Conservation (phyloP, 2,329 filamentous ascomycete genomes). For the Herpotrichia juniperi region DNA sequence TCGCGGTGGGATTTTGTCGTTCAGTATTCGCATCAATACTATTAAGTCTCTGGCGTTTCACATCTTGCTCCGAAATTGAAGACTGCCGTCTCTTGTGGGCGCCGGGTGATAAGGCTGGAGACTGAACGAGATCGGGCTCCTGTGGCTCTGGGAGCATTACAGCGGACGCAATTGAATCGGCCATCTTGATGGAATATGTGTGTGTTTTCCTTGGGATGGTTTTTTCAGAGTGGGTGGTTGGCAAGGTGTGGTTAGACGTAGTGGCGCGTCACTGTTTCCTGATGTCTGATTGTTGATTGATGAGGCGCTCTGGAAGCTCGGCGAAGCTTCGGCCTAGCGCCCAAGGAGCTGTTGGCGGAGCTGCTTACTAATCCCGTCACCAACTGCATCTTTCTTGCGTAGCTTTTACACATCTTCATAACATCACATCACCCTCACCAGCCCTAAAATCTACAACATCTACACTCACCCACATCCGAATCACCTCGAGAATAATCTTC, state of each 20-base stretch:
- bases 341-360: slow-evolving; percentile 1
- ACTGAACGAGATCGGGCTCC: slow-evolving; percentile 32
- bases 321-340: neutral
- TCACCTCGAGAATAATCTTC: too few species aligned
- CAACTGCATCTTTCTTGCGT: neutral
- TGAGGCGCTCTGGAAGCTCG: neutral
- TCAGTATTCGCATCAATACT: slow-evolving; percentile 32
- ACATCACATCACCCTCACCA: neutral
- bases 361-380: neutral
- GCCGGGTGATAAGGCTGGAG: slow-evolving; percentile 33
- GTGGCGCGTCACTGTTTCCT: slow-evolving; percentile 4
- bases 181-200: slow-evolving; percentile 23
- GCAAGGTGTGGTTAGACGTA: neutral
- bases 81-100: slow-evolving; percentile 60
- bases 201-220: neutral
- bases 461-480: too few species aligned
- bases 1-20: slow-evolving; percentile 27
- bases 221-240: neutral
- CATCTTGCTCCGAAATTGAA: slow-evolving; percentile 55
- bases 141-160: slow-evolving; percentile 58
- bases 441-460: too few species aligned
- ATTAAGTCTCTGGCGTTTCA: slow-evolving; percentile 61
- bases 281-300: too few species aligned
- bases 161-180: slow-evolving; percentile 58
- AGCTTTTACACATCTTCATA: neutral